Evolutionary conservation across 2,329 filamentous ascomycete species (phyloP).

Genomic region (Arthrobotrys musiformis): DNA sequence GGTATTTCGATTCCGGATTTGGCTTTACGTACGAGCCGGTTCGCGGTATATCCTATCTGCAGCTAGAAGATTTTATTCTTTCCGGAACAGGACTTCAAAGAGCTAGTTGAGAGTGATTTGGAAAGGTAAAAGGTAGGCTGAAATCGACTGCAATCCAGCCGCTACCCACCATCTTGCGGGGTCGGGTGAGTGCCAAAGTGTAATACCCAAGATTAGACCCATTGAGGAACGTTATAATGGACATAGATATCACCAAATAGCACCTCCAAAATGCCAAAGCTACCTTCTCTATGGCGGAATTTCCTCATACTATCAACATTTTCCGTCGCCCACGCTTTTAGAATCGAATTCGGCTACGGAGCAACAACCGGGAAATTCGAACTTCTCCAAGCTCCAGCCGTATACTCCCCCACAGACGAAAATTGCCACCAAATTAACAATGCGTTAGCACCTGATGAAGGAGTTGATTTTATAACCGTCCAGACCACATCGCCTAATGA

Average conservation of each 20-base stretch:
- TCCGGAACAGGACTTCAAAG: no score
- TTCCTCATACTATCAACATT: background rate
- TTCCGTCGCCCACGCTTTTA: background rate
- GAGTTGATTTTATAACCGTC: background rate
- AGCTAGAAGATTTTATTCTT: no score
- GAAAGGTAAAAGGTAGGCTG: no score
- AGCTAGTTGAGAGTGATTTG: no score
- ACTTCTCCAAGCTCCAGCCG: background rate
- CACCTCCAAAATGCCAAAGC: background rate
- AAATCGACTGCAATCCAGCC: no score
- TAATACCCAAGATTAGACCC: no score
- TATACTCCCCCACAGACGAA: background rate
- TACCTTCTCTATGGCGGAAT: background rate
- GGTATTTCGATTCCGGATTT: no score
- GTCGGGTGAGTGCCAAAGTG: no score
- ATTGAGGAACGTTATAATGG: no score
- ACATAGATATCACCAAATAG: background rate
- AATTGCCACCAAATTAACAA: background rate
- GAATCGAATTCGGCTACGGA: conserved; percentile 16
- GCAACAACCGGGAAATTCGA: background rate
- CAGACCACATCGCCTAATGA: background rate
- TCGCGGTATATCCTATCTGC: no score
- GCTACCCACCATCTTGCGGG: no score
- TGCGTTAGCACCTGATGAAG: background rate
- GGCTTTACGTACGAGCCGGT: no score